Base-by-base conservation (phyloP, 345 rosid genomes). In the Eucalyptus leucophloia region DNA sequence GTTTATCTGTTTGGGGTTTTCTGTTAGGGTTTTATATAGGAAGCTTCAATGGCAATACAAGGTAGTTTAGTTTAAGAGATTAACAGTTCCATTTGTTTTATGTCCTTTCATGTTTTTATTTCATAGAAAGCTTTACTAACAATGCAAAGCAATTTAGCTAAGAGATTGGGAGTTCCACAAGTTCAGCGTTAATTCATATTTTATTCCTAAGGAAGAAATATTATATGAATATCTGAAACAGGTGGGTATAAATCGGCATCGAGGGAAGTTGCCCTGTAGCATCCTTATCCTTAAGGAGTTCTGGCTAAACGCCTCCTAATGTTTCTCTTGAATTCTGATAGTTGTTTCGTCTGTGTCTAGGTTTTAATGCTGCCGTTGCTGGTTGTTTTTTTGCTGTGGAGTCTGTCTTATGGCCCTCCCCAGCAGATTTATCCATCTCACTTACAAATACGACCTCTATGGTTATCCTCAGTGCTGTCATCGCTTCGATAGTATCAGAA, bases 311-410 rank as follows among this genome's bases (percentile, higher is more conserved):
- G 24, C 32, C 54, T 65, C 28, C 54, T 67, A 26, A 65, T 87
- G 56, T 65, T 67, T 58, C 40, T 47, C 51, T 40, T 11, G 28
- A 51, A 49, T 32, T 49, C 49, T 87, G 67, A 88, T 24, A 86
- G 44, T 49, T 69, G n/a, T 87, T 24, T 86, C 69, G 80, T 62
- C 49, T 88, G 34, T 89, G 47, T 88, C 42, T 91, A 97, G 99
- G 99, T 82, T 97, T 97, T 94, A 97, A 97, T 89, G 98, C 99
- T 69, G 99, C 99, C 49, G 99, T 97, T 91, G 99, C 98, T 88
- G 99, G 99, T 88, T 97, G 99, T 86, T 97, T 96, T 92, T 97
- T 97, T 45, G 98, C 99, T 17, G 97, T 96, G 58, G 99, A 97
- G 90, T 97, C 99, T 10, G 98, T 96, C 87, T 90, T 97, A 92